These are phyloP conservation scores for Apiospora malaysiana DNA, from an alignment of 2,329 filamentous ascomycete genomes.

Conservation along the genomic window DNA sequence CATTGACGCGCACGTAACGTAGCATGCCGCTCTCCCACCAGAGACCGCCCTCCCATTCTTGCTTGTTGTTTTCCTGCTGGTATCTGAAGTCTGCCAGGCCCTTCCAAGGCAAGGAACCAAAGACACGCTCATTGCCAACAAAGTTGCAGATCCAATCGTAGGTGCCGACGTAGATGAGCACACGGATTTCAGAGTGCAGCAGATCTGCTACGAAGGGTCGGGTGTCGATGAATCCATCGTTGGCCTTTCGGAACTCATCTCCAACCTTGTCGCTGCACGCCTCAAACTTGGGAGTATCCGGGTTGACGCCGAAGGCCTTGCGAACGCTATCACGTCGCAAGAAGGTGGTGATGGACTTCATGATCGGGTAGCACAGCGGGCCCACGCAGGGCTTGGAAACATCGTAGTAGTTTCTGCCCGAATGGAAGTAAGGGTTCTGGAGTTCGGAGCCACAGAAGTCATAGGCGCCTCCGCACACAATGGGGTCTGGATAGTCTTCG, in stretches of 20 bases:
- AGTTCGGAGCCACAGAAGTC: constrained; percentile 45
- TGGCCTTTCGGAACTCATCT: constrained; percentile 39
- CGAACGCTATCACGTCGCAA: constrained; percentile 32
- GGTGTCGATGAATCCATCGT: constrained; percentile 38
- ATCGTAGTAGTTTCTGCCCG: constrained; percentile 51
- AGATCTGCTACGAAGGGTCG: constrained; percentile 42
- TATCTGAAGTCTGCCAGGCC: constrained; percentile 31
- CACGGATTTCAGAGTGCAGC: constrained; percentile 43
- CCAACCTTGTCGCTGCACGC: constrained; percentile 31
- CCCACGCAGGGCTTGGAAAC: constrained; percentile 47
- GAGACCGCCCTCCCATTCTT: constrained; percentile 24
- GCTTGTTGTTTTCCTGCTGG: constrained; percentile 23
- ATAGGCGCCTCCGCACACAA: constrained; percentile 45
- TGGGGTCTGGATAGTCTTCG: constrained; percentile 46
- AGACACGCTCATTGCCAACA: constrained; percentile 40
- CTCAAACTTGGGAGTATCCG: constrained; percentile 25
- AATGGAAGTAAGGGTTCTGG: constrained; percentile 46
- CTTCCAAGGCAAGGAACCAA: constrained; percentile 30
- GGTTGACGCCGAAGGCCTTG: constrained; percentile 30
- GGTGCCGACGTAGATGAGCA: constrained; percentile 47
- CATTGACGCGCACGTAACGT: constrained; percentile 28
- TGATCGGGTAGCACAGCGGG: constrained; percentile 44
- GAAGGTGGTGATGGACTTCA: constrained; percentile 33
- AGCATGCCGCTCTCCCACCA: constrained; percentile 28
- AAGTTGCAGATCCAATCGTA: constrained; percentile 48